Evolutionary conservation across 441 rosid species (phyloP), one percentile per base, ranked within the genome.

Genomic region (Populus tomentosa): DNA sequence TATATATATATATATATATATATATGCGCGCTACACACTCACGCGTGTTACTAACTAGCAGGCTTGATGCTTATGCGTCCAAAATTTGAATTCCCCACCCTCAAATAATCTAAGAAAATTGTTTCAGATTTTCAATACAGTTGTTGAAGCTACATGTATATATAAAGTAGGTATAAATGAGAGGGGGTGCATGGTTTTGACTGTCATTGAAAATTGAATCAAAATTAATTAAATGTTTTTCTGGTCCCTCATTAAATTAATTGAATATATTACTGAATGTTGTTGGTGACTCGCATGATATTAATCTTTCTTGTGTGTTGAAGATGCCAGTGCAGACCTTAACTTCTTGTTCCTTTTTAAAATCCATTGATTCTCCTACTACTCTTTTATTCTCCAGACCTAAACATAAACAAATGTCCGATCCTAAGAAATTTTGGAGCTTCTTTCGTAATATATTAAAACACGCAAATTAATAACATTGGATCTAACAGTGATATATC

Each of bases 401-500:
- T 50, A 30, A 65, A 66, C 38, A 14, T 46, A 70, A 69, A 72
- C 0, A 70, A 72, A 62, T 38, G 16, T 2, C 24, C 18, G 0
- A 20, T 13, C 70, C 26, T 6, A 21, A 68, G 38, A 78, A 64
- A 67, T 63, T 79, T 77, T 78, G 84, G 74, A 71, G 76, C 76
- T 76, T 72, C 75, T 61, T 74, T 73, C 80, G 75, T 70, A 59
- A 74, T 14, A 9, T 74, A 21, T 67, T 68, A 16, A 24, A 30
- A 68, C 14, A 30, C 21, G 40, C 18, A 42, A 10, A 28, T 7
- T 78, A 61, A 72, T 72, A 82, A 79, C 88, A 79, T 87, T 80
- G 91, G 92, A 88, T 91, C 89, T 77, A 80, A 69, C 82, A 30
- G 69, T 66, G 64, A 61, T 33, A 33, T 1, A 33, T 75, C 75